Evolutionary conservation across 148 eudicot species (phyloP).

Genomic region (Rhododendron ovatum): DNA sequence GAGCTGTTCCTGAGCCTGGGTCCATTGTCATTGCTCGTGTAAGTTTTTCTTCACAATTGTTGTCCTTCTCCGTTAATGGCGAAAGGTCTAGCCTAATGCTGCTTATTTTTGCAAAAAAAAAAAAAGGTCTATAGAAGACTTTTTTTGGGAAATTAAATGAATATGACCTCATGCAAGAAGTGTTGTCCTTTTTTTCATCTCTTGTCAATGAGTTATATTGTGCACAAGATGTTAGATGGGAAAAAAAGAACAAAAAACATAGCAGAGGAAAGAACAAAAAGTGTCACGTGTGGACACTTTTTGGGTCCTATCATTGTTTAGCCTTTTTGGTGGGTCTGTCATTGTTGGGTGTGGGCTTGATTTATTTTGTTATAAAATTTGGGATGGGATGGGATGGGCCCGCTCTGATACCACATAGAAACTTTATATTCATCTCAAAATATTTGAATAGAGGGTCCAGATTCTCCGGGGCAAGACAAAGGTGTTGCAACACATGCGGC

Average conservation of each 20-base stretch:
- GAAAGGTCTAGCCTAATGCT: neutral
- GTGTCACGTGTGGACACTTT: too few relatives aligned
- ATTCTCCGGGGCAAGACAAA: too few relatives aligned
- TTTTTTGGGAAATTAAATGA: neutral
- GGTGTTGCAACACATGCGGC: too few relatives aligned
- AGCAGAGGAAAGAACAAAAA: neutral
- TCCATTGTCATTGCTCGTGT: slow-evolving; percentile 78
- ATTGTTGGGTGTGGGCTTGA: too few relatives aligned
- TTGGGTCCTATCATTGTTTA: too few relatives aligned
- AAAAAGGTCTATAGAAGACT: neutral
- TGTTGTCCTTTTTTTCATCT: neutral
- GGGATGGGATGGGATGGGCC: too few relatives aligned
- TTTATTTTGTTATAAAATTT: too few relatives aligned
- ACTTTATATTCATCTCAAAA: too few relatives aligned
- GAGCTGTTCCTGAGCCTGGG: slow-evolving; percentile 89
- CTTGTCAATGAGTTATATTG: neutral
- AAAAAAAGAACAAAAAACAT: neutral
- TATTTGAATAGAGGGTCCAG: too few relatives aligned
- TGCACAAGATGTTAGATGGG: neutral
- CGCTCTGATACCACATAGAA: too few relatives aligned
- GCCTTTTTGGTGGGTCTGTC: too few relatives aligned
- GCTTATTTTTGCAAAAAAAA: neutral
- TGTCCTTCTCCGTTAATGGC: neutral
- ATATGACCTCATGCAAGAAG: neutral
- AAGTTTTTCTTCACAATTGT: slow-evolving; percentile 21